Base-by-base conservation (phyloP, 345 rosid genomes). In the Gossypium mustelinum region DNA sequence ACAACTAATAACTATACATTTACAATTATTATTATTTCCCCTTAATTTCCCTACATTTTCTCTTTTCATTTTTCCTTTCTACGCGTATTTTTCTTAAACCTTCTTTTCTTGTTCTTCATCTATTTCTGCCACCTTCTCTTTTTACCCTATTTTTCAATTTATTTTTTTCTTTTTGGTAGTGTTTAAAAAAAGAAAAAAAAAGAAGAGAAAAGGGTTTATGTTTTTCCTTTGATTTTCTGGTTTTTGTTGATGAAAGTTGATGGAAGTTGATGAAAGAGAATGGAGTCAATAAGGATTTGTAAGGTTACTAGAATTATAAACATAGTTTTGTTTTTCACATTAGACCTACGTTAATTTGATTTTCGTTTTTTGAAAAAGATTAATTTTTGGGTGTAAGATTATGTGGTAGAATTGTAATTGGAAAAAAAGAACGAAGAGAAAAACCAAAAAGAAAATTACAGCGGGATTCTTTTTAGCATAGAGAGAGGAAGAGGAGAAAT, bases 401-500 rank as follows among this genome's bases (percentile, higher is more conserved):
- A 54, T 54, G 8, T 52, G 27, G 44, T 29, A 5, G 14, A 29
- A 9, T n/a, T 70, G 3, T 12, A 14, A 50, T 25, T 24, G 12
- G 10, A 10, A 27, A 29, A 29, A 4, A 29, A 3, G 0, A 29
- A 29, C 39, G 39, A 34, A 34, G 39, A 43, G 18, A 17, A 10
- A 22, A 55, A 34, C 41, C 7, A 34, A 9, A 18, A 18, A 2
- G 59, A 55, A 18, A 3, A 20, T 22, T 5, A 39, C 4, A 58
- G 62, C 41, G 6, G 41, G 7, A 34, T 34, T 34, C 6, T 34
- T 34, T 34, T 34, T 34, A 34, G 39, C 39, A 34, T 4, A 4
- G 41, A 24, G 7, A 11, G 62, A 39, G 70, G 22, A 54, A 54
- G 22, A 54, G 57, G 57, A 54, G 20, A 54, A 74, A 88, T 86